A percentile compares a stretch with the other conserved stretches of the same genome.
These are phyloP conservation scores for Sclerotinia borealis DNA, from an alignment of 2,329 filamentous ascomycete species.

Conservation along the genomic window DNA sequence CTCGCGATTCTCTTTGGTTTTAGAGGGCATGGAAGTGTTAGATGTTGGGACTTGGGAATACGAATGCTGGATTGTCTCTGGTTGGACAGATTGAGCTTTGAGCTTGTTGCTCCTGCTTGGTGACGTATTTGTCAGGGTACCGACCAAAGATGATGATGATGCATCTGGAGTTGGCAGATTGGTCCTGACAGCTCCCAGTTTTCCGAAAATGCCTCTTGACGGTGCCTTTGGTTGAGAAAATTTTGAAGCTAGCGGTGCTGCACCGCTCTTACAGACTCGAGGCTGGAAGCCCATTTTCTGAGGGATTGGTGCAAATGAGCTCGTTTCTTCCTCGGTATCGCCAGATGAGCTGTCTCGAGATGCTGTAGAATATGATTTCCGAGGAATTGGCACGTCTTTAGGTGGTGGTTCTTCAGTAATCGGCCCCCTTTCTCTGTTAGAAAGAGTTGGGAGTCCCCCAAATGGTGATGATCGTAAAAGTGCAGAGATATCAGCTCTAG, in stretches of 20 bases:
- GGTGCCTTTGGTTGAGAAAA: conserved; percentile 12
- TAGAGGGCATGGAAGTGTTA: conserved; percentile 1
- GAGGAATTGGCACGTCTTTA: background rate
- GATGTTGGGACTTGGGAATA: background rate
- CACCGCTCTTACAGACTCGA: conserved; percentile 15
- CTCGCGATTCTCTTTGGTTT: conserved; percentile 19
- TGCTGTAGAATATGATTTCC: background rate
- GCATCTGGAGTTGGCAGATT: conserved; percentile 9
- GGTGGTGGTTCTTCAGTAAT: background rate
- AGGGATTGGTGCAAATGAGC: conserved; percentile 25
- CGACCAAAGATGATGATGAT: conserved; percentile 15
- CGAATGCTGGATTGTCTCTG: background rate
- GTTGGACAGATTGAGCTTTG: background rate
- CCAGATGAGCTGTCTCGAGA: background rate
- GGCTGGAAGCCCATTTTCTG: conserved; percentile 30
- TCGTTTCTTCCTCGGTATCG: background rate
- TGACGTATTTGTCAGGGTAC: conserved; percentile 18
- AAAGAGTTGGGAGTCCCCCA: conserved; percentile 23
- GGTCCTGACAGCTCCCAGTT: background rate
- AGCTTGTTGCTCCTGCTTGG: conserved; percentile 22
- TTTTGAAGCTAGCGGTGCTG: conserved; percentile 12
- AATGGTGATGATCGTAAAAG: conserved; percentile 26
- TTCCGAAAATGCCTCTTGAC: conserved; percentile 11
- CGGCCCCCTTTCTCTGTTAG: background rate
- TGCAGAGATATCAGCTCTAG: conserved; percentile 24